These are phyloP conservation scores for Tephrocybe sp. DNA, from an alignment of 768 basidiomycete species.

Conservation along the genomic window DNA sequence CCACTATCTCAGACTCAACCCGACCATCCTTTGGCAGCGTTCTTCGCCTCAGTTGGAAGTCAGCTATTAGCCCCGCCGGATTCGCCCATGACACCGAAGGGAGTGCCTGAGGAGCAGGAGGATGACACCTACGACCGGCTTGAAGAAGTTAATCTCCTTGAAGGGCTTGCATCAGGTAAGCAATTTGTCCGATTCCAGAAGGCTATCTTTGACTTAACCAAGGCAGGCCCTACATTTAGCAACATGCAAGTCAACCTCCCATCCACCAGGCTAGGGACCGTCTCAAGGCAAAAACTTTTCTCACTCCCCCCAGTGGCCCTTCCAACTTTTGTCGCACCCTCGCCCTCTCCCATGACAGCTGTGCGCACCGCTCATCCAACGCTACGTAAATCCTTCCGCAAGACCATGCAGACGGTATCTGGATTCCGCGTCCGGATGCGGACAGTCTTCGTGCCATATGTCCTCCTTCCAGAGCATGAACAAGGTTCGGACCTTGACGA, in stretches of 20 bases:
- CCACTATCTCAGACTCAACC: constrained; percentile 46
- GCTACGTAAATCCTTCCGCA: constrained; percentile 83
- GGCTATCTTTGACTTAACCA: neutral
- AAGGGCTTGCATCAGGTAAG: constrained; percentile 66
- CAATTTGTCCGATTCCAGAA: neutral
- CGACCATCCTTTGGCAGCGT: constrained; percentile 43
- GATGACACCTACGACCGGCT: constrained; percentile 47
- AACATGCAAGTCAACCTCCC: constrained; percentile 49
- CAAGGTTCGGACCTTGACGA: constrained; percentile 31
- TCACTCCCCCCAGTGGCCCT: constrained; percentile 54
- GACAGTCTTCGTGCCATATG: constrained; percentile 88
- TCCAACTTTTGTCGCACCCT: constrained; percentile 39
- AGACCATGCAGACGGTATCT: constrained; percentile 73
- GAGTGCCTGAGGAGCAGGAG: constrained; percentile 28
- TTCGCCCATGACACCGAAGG: constrained; percentile 32
- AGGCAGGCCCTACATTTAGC: constrained; percentile 46
- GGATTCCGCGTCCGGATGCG: constrained; percentile 92
- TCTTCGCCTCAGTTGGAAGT: constrained; percentile 35
- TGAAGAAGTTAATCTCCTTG: constrained; percentile 53
- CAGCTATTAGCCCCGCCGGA: constrained; percentile 34
- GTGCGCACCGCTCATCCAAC: constrained; percentile 58
- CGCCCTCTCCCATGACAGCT: constrained; percentile 51
- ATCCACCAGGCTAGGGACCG: constrained; percentile 67
- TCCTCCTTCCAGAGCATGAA: constrained; percentile 57
- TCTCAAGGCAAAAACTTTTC: constrained; percentile 67